A percentile compares a stretch with the other conserved stretches of the same genome.
phyloP scores from a whole-genome alignment of 2,329 filamentous ascomycete species.

The Trichoderma guizhouense region DNA sequence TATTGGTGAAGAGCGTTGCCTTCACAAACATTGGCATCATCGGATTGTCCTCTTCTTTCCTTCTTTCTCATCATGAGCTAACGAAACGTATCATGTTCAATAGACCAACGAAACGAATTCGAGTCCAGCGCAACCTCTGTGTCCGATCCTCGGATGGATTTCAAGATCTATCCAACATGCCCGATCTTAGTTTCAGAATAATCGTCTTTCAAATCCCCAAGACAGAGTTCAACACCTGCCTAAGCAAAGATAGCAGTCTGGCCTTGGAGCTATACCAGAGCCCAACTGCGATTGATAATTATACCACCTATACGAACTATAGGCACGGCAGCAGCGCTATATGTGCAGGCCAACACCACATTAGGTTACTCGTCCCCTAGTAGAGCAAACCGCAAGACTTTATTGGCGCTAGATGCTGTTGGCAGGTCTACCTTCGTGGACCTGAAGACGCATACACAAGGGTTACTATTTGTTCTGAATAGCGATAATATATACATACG shows the following conservation, averaged over 20 bases:
- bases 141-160: not conserved
- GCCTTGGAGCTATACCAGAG: not conserved
- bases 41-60: too few species aligned
- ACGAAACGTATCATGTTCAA: not conserved
- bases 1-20: not conserved
- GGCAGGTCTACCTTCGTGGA: not conserved
- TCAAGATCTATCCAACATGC: not conserved
- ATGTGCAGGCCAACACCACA: not conserved
- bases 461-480: not conserved
- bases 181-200: not conserved
- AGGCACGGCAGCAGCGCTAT: not conserved
- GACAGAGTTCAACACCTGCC: not conserved
- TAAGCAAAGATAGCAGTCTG: not conserved
- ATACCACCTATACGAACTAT: not conserved
- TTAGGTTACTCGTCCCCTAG: not conserved
- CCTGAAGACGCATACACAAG: not conserved
- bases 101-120: not conserved
- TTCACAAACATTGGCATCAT: not conserved
- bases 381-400: not conserved
- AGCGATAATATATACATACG: not conserved
- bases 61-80: not conserved
- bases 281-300: not conserved
- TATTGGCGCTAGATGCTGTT: not conserved
- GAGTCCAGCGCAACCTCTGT: not conserved
- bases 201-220: not conserved